A percentile compares a stretch with the other conserved stretches of the same genome.
Evolutionary conservation across 2,329 filamentous ascomycete species (phyloP).

Genomic region (Akanthomyces muscarius): DNA sequence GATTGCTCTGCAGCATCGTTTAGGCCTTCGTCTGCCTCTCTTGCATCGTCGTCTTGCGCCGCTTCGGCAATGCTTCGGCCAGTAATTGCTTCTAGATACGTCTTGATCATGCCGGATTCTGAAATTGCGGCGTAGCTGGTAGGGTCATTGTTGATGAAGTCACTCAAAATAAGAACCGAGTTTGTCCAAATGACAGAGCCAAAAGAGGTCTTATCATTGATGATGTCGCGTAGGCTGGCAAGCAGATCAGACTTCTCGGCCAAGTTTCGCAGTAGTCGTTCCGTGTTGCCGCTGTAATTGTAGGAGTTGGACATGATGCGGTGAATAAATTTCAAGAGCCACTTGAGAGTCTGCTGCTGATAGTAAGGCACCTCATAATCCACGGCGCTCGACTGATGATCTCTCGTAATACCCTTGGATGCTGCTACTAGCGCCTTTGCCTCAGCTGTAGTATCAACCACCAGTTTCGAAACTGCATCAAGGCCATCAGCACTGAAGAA

Average conservation of each 20-base stretch:
- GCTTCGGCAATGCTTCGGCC: constrained; percentile 40
- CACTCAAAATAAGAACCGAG: constrained; percentile 84
- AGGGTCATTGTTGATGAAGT: constrained; percentile 97
- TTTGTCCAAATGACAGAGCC: constrained; percentile 96
- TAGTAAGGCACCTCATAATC: constrained; percentile 94
- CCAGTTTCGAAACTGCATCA: constrained; percentile 83
- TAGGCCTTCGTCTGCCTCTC: constrained; percentile 29
- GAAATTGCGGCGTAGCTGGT: constrained; percentile 96
- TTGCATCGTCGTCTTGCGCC: neutral
- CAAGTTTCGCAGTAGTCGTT: constrained; percentile 84
- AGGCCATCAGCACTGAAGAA: constrained; percentile 80
- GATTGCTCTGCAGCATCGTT: constrained; percentile 37
- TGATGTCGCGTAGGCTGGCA: constrained; percentile 72
- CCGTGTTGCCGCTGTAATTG: constrained; percentile 71
- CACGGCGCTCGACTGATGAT: constrained; percentile 72
- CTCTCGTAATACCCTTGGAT: constrained; percentile 66
- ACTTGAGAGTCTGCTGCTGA: constrained; percentile 88
- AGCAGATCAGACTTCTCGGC: constrained; percentile 89
- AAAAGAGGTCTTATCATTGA: constrained; percentile 73
- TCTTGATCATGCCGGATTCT: constrained; percentile 85
- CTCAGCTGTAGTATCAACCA: constrained; percentile 71
- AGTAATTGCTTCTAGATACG: constrained; percentile 78
- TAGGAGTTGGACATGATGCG: constrained; percentile 84
- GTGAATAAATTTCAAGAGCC: constrained; percentile 92
- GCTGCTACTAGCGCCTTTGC: constrained; percentile 63